These are phyloP conservation scores for Anthoceros angustus DNA, from an alignment of 225 moss, liverwort and hornwort genomes.

Conservation along the genomic window DNA sequence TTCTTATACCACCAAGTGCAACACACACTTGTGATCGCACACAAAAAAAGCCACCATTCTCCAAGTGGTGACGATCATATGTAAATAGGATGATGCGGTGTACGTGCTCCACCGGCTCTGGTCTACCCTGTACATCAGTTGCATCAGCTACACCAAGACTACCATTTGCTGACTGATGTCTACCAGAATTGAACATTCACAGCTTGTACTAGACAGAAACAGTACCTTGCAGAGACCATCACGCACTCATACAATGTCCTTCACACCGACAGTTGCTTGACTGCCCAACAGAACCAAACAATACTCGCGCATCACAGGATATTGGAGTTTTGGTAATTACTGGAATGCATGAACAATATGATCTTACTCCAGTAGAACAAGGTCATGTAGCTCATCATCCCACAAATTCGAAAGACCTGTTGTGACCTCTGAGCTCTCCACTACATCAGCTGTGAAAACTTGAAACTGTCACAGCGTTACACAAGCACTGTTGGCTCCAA, in stretches of 20 bases:
- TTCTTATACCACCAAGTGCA: constrained; percentile 71
- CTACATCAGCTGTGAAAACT: constrained; percentile 76
- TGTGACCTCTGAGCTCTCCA: constrained; percentile 95
- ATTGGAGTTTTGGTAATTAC: background rate
- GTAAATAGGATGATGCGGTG: constrained; percentile 71
- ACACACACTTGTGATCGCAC: constrained; percentile 61
- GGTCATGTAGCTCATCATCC: constrained; percentile 93
- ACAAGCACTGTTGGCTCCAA: background rate
- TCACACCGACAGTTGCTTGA: constrained; percentile 67
- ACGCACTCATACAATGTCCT: constrained; percentile 69
- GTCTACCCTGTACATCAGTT: constrained; percentile 46
- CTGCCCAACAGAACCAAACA: constrained; percentile 20
- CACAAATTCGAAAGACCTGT: constrained; percentile 79
- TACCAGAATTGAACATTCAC: too few species aligned
- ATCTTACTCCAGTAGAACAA: constrained; percentile 72
- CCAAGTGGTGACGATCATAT: constrained; percentile 94
- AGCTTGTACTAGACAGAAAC: background rate
- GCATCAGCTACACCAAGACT: background rate
- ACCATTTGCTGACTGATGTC: too few species aligned
- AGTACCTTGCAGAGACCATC: constrained; percentile 75
- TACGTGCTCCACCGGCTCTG: constrained; percentile 91
- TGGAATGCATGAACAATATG: constrained; percentile 8
- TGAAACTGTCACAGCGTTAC: constrained; percentile 36
- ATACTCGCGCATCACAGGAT: background rate
- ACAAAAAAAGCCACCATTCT: constrained; percentile 88